Conservation (phyloP, 2,329 filamentous ascomycete species). For the Diaporthe helianthi region DNA sequence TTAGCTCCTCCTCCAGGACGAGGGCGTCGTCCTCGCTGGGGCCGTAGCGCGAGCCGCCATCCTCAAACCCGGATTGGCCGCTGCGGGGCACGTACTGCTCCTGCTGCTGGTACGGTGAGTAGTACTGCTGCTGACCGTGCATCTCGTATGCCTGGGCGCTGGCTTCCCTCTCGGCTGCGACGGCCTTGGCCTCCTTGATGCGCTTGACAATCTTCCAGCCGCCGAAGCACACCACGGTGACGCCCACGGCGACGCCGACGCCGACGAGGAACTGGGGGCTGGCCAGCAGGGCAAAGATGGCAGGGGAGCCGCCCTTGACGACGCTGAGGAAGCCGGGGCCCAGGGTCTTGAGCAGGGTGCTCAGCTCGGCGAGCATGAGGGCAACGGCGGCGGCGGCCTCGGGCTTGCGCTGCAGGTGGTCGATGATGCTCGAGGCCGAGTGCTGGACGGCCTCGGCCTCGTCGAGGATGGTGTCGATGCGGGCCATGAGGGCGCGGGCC, state of each 20-base stretch:
- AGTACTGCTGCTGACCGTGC: constrained; percentile 31
- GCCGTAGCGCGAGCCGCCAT: constrained; percentile 15
- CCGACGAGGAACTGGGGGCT: constrained; percentile 96
- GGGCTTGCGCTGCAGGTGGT: constrained; percentile 73
- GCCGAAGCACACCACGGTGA: constrained; percentile 95
- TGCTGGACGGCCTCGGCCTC: constrained; percentile 91
- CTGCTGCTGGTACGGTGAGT: background rate
- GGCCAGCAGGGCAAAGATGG: constrained; percentile 83
- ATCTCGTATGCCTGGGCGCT: constrained; percentile 39
- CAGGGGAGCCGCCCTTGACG: constrained; percentile 82
- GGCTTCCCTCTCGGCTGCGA: constrained; percentile 39
- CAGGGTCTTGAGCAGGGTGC: constrained; percentile 81
- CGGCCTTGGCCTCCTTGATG: constrained; percentile 59
- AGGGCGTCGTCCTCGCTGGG: constrained; percentile 57
- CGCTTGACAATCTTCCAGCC: constrained; percentile 98
- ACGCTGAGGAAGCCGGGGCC: constrained; percentile 78
- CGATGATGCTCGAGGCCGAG: constrained; percentile 81
- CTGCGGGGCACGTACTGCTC: background rate
- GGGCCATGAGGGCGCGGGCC: constrained; percentile 65
- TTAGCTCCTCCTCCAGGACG: constrained; percentile 64
- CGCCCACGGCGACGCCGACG: constrained; percentile 84
- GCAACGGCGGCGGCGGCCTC: constrained; percentile 94
- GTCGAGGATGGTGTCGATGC: constrained; percentile 78
- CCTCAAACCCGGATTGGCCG: constrained; percentile 10
- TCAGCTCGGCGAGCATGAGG: constrained; percentile 89